Evolutionary conservation across 1,139 yeast species (phyloP).

Genomic region (Debaryomyces fabryi): DNA sequence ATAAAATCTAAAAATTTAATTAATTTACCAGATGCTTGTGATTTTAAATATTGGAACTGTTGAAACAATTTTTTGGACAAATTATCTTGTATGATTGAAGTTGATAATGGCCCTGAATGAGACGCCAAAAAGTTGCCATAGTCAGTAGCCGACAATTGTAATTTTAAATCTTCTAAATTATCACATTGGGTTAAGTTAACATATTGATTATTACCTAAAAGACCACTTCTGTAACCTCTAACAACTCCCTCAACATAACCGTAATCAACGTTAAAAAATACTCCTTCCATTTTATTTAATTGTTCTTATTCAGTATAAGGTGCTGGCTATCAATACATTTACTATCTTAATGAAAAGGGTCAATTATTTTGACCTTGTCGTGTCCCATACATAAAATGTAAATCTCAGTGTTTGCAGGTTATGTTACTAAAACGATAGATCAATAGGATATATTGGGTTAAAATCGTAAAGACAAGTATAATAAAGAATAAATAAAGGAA

Average conservation of each 20-base stretch:
- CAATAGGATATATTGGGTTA: not conserved
- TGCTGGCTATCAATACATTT: not conserved
- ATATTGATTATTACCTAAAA: conserved; percentile 77
- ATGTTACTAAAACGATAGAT: not conserved
- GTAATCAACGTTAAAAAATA: conserved; percentile 80
- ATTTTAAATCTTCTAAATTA: conserved; percentile 86
- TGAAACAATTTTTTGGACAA: conserved; percentile 74
- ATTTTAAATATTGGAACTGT: conserved; percentile 82
- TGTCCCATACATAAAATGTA: not conserved
- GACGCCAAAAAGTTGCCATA: conserved; percentile 89
- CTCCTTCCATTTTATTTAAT: conserved; percentile 67
- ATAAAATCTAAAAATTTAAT: conserved; percentile 86
- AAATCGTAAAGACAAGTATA: not conserved
- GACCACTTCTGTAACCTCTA: conserved; percentile 89
- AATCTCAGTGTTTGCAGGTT: not conserved
- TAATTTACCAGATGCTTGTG: conserved; percentile 81
- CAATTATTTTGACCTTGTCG: conserved; percentile 3
- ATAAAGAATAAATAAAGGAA: not conserved
- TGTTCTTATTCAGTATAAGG: not conserved
- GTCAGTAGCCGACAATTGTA: conserved; percentile 93
- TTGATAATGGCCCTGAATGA: conserved; percentile 78
- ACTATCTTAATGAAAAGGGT: not conserved
- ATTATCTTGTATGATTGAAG: conserved; percentile 79
- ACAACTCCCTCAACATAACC: conserved; percentile 95
- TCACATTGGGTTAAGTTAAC: conserved; percentile 95